Evolutionary conservation across 2,329 filamentous ascomycete species (phyloP).

Genomic region (Tolypocladium sp.): DNA sequence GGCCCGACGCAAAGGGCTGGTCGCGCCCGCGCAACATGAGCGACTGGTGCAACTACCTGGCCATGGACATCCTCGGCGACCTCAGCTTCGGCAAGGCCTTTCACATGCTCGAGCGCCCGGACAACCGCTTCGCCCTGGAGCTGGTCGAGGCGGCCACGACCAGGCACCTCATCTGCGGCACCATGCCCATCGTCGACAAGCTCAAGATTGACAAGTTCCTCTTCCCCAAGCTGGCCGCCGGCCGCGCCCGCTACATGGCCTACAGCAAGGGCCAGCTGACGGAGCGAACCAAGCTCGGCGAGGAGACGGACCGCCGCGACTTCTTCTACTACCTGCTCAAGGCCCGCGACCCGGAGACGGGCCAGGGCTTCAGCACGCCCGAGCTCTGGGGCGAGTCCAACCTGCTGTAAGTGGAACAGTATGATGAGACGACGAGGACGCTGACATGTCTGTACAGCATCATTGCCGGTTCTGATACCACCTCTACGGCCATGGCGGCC

Average conservation of each 20-base stretch:
- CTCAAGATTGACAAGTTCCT: conserved; percentile 59
- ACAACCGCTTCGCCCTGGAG: conserved; percentile 58
- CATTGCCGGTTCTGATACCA: conserved; percentile 64
- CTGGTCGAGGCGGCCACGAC: conserved; percentile 60
- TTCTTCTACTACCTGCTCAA: conserved; percentile 70
- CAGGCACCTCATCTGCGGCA: conserved; percentile 61
- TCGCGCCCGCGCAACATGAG: conserved; percentile 51
- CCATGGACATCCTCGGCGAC: conserved; percentile 54
- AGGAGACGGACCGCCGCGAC: conserved; percentile 58
- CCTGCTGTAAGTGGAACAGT: conserved; percentile 51
- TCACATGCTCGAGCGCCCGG: conserved; percentile 48
- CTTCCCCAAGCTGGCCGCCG: conserved; percentile 57
- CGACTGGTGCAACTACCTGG: conserved; percentile 52
- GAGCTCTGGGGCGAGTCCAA: conserved; percentile 67
- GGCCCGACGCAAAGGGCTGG: conserved; percentile 46
- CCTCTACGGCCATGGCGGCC: conserved; percentile 57
- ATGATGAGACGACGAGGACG: not conserved
- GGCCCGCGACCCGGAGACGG: conserved; percentile 62
- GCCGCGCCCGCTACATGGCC: conserved; percentile 60
- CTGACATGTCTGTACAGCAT: conserved; percentile 32
- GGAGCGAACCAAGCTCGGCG: conserved; percentile 56
- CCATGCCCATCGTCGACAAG: conserved; percentile 59
- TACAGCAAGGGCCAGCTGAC: conserved; percentile 60
- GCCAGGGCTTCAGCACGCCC: conserved; percentile 52
- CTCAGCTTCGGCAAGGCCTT: conserved; percentile 54